Evolutionary conservation across 1,284 basidiomycete genomes (phyloP), one percentile per base, ranked within the genome.

Genomic region (Sporisorium scitamineum): DNA sequence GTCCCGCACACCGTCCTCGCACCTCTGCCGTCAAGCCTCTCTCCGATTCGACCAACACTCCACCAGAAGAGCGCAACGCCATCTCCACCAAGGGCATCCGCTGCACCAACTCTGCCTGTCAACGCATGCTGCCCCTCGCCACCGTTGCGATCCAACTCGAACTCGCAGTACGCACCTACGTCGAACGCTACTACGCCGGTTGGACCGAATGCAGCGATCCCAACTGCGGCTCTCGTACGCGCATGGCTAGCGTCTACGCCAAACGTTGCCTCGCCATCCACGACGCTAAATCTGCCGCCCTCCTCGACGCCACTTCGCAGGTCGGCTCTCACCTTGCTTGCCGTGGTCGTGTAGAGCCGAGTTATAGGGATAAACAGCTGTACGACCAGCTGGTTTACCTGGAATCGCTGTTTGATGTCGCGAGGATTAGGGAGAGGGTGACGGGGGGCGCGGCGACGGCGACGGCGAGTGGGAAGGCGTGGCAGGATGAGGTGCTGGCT

Each of bases 201-300:
- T 95, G 93, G 92, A 92, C 90, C 1, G 87, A 93, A 13, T 99
- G 97, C 86, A 90, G 94, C 78, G 96, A 97, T 74, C 88, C 90
- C 31, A 92, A 91, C 2, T 99, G 97, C 84, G 90, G 90, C 10
- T 89, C 91, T 61, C 89, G 91, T 22, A 95, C 95, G n/a, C 89
- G 95, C 26, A 92, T 91, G 89, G 94, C 97, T 91, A 89, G 93
- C 45, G 94, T 98, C 0, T 97, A 95, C 85, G 94, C 94, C 9
- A 89, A 90, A 48, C 77, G 81, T 4, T 85, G 84, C 60, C 50
- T 84, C 18, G 81, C 76, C 16, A 34, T 71, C n/a, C 64, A 70
- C 64, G 73, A 76, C 29, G 42, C 61, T 16, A 70, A 67, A 34
- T 60, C 64, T 14, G 64, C 63, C 6, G 53, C 63, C 2, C 37